Evolutionary conservation across 139 green algal genomes (phyloP), one percentile per base, ranked within the genome.

Genomic region (Chloropicon primus): DNA sequence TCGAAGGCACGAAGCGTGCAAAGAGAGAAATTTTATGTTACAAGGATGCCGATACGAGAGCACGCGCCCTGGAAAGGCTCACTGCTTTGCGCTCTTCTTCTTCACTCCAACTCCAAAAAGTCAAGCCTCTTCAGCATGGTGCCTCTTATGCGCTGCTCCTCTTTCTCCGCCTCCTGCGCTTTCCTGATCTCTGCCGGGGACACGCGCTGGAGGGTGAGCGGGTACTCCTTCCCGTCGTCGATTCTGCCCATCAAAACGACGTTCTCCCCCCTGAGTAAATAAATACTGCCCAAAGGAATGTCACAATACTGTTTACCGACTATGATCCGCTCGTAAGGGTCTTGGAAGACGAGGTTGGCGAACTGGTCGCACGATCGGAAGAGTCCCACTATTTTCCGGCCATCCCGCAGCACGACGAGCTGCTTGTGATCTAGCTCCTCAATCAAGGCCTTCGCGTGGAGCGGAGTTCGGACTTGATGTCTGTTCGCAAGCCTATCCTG

Each of bases 181-280:
- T 87, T 53, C 25, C 82, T 85, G 41, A 94, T 94, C 62, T 90
- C 88, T 2, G 77, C 77, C 28, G 87, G 80, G 1, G 83, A 84
- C 2, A 95, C 90, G 2, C 73, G 28, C 10, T 75, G 82, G 17
- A 95, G 74, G 1, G 88, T 84, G 24, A 82, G 73, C 1, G 90
- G 89, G 25, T 87, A 80, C 53, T 90, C 82, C 76, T 73, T 21
- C 22, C 79, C 82, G 24, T 81, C 77, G 72, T 93, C 90, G 3
- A 96, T 75, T 76, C 88, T 80, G 1, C 92, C 92, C 82, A 97
- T 86, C 26, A 97, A 82, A 28, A 97, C 92, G 21, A 97, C 85
- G 78, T 97, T 97, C 76, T 97, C 92, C 1, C 92, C 91, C n/a
- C 91, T 81, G 22, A 94, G 75, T 27, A 94, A 80, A 76, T 96